Evolutionary conservation across 371 early-diverging fungal genomes (phyloP).

Genomic region (Mucor saturninus): DNA sequence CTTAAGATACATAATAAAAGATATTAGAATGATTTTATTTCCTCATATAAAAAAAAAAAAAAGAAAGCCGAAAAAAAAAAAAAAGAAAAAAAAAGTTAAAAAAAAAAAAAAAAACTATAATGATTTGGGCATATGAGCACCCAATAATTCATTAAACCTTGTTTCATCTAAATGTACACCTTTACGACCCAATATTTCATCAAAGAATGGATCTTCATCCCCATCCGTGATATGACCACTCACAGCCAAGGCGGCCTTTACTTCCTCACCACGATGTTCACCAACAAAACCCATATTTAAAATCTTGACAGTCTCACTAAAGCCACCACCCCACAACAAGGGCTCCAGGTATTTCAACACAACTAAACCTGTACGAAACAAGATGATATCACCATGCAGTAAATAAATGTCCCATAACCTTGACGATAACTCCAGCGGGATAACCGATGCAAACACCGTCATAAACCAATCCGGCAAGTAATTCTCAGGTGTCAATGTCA

Average conservation of each 20-base stretch:
- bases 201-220: slow-evolving; percentile 54
- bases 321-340: slow-evolving; percentile 54
- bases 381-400: slow-evolving; percentile 51
- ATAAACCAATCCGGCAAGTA: slow-evolving; percentile 59
- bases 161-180: slow-evolving; percentile 42
- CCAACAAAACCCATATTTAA: slow-evolving; percentile 45
- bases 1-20: not conserved
- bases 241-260: slow-evolving; percentile 52
- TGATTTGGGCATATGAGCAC: slow-evolving; percentile 31
- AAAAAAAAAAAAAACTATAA: not conserved
- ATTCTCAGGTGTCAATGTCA: slow-evolving; percentile 54
- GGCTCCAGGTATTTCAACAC: slow-evolving; percentile 56
- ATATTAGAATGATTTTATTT: not conserved
- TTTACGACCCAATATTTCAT: slow-evolving; percentile 50
- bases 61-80: not conserved
- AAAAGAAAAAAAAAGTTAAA: not conserved
- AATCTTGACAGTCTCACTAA: slow-evolving; percentile 50
- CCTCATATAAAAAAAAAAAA: not conserved
- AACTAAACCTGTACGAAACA: slow-evolving; percentile 52
- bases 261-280: slow-evolving; percentile 40
- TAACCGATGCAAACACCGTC: slow-evolving; percentile 54
- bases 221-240: slow-evolving; percentile 54
- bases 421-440: slow-evolving; percentile 51
- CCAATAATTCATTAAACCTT: slow-evolving; percentile 44
- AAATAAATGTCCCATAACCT: slow-evolving; percentile 57